Conservation (phyloP, 352 stramenopile species). For the Thraustotheca clavata region DNA sequence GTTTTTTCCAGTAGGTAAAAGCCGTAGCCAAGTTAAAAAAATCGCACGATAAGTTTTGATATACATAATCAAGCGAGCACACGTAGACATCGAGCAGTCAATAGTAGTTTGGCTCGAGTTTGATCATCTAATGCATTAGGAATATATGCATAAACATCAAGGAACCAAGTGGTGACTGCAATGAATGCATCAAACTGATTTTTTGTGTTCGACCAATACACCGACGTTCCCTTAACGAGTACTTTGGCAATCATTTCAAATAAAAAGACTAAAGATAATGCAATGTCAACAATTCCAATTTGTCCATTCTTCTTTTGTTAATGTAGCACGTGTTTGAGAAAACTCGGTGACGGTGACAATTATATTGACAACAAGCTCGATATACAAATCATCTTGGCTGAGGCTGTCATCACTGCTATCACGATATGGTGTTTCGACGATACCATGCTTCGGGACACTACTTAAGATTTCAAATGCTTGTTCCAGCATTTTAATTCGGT, state of each 20-base stretch:
- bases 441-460: background rate
- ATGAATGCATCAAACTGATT: slow-evolving; percentile 83
- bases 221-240: slow-evolving; percentile 36
- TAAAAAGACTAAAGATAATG: slow-evolving; percentile 62
- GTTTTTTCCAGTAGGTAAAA: slow-evolving; percentile 27
- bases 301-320: slow-evolving; percentile 21
- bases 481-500: slow-evolving; percentile 29
- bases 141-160: slow-evolving; percentile 43
- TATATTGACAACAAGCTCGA: slow-evolving; percentile 29
- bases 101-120: slow-evolving; percentile 30
- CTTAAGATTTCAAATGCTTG: slow-evolving; percentile 36
- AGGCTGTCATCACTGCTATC: background rate
- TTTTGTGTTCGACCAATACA: slow-evolving; percentile 52
- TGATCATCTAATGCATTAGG: slow-evolving; percentile 29
- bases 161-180: slow-evolving; percentile 43
- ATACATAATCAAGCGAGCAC: slow-evolving; percentile 43
- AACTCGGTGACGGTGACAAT: slow-evolving; percentile 41
- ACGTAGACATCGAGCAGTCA: slow-evolving; percentile 48
- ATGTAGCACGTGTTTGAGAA: slow-evolving; percentile 14
- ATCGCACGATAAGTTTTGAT: slow-evolving; percentile 29
- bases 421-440: background rate
- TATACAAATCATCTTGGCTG: background rate
- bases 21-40: slow-evolving; percentile 38
- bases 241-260: slow-evolving; percentile 81
- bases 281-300: slow-evolving; percentile 42